A percentile compares a stretch with the other conserved stretches of the same genome.
phyloP scores from a whole-genome alignment of 1,139 yeast species.

The Suhomyces bribrorum region DNA sequence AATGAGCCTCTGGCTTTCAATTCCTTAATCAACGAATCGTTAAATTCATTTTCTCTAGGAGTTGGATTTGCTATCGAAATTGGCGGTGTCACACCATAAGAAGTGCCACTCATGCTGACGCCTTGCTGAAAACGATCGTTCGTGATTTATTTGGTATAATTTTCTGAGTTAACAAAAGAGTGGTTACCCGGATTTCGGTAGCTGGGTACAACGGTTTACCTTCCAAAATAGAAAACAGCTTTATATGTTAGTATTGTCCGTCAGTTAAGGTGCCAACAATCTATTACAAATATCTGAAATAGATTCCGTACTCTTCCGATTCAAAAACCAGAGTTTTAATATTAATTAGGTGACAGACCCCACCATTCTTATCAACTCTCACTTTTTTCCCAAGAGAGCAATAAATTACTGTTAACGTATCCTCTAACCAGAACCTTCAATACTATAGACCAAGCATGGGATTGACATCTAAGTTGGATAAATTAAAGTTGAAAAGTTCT shows the following conservation, averaged over 20 bases:
- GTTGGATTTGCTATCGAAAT: conserved; percentile 84
- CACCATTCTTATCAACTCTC: too few relatives aligned
- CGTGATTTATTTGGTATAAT: neutral
- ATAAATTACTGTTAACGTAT: neutral
- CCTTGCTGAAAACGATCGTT: neutral
- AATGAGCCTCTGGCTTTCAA: conserved; percentile 84
- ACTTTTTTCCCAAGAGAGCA: conserved; percentile 1
- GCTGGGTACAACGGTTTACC: neutral
- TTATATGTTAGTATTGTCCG: too few relatives aligned
- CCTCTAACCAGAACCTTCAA: neutral
- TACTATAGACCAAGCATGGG: conserved; percentile 28
- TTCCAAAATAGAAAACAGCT: neutral
- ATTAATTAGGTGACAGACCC: neutral
- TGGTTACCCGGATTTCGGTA: neutral
- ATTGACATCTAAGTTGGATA: conserved; percentile 38
- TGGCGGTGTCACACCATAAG: conserved; percentile 88
- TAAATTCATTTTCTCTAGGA: conserved; percentile 70
- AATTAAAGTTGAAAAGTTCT: conserved; percentile 25
- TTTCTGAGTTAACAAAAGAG: neutral
- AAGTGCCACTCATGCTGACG: conserved; percentile 23
- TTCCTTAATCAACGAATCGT: conserved; percentile 76
- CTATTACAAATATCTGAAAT: too few relatives aligned
- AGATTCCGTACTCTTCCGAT: neutral
- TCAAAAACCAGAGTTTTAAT: neutral
- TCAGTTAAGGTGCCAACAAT: too few relatives aligned